phyloP scores from a whole-genome alignment of 768 basidiomycete genomes.

The Ramaria sp. region DNA sequence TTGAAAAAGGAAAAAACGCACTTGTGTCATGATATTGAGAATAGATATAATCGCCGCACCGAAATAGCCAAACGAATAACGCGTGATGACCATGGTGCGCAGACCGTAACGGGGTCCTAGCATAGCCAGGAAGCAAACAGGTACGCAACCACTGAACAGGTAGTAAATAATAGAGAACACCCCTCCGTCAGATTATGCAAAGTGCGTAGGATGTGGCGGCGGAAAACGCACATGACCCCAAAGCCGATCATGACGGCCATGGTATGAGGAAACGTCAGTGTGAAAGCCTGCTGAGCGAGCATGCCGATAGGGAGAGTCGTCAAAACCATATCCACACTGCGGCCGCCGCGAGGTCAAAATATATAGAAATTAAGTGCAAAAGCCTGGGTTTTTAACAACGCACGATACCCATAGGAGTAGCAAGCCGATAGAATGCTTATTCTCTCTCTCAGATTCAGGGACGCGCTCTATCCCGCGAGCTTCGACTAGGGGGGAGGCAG shows the following conservation, averaged over 20 bases:
- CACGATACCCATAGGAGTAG: conserved; percentile 4
- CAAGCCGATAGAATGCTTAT: conserved; percentile 21
- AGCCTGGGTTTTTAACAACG: no score
- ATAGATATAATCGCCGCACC: conserved; percentile 40
- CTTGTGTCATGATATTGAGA: conserved; percentile 44
- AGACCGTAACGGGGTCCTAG: conserved; percentile 43
- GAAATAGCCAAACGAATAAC: conserved; percentile 37
- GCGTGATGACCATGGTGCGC: conserved; percentile 41
- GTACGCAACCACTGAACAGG: conserved; percentile 23
- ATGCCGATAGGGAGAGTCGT: conserved; percentile 40
- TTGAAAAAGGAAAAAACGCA: neutral
- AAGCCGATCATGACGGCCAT: neutral
- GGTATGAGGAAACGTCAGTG: conserved; percentile 36
- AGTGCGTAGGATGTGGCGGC: no score
- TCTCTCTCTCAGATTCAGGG: conserved; percentile 35
- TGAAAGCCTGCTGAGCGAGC: conserved; percentile 37
- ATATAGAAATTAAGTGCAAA: neutral
- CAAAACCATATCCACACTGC: conserved; percentile 39
- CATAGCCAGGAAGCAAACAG: conserved; percentile 40
- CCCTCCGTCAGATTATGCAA: no score
- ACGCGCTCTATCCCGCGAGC: conserved; percentile 45
- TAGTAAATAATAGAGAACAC: no score
- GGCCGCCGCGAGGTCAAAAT: conserved; percentile 16
- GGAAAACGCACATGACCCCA: conserved; percentile 6
- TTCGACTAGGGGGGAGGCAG: conserved; percentile 25